Evolutionary conservation across 306 rosid species (phyloP), one percentile per base, ranked within the genome.

Genomic region (Casuarina equisetifolia): DNA sequence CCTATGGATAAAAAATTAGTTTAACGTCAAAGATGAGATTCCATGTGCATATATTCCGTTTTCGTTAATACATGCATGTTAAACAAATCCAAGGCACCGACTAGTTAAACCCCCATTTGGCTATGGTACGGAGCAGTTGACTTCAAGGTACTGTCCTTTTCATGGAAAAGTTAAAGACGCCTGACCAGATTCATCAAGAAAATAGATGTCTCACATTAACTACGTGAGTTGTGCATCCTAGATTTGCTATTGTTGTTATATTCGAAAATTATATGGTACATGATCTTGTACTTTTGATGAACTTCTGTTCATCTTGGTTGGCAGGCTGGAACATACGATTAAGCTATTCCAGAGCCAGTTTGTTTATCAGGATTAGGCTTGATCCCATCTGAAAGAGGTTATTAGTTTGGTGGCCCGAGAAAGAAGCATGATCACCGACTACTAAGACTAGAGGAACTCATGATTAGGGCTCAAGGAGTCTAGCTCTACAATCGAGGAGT

Each of bases 41-140:
- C 66, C 80, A 81, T 35, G 80, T 70, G 76, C 35, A 72, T 50
- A 66, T 55, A 66, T 61, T 78, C 64, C 25, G 20, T 10, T 0
- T 1, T 32, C 54, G 19, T 19, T 36, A 17, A 11, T 44, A 36
- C 32, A 53, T 16, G 19, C 36, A 17, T 45, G 7, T 8, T 11
- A 35, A 52, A 3, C 39, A 6, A 43, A 6, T 48, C n/a, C 40
- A n/a, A 49, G 10, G 25, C 82, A 74, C 81, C 75, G 75, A 70
- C 66, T 70, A 48, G 19, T 67, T 48, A 35, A 72, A 72, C 45
- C 49, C 49, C 32, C 10, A 59, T 64, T 70, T 73, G 49, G 52
- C 70, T 78, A 54, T 53, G 9, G 92, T 88, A 88, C 87, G 90
- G 92, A 82, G 57, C 57, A 77, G 32, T 3, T 49, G 53, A 66